Conservation (phyloP, 305 asterid species). For the Fraxinus dipetala region DNA sequence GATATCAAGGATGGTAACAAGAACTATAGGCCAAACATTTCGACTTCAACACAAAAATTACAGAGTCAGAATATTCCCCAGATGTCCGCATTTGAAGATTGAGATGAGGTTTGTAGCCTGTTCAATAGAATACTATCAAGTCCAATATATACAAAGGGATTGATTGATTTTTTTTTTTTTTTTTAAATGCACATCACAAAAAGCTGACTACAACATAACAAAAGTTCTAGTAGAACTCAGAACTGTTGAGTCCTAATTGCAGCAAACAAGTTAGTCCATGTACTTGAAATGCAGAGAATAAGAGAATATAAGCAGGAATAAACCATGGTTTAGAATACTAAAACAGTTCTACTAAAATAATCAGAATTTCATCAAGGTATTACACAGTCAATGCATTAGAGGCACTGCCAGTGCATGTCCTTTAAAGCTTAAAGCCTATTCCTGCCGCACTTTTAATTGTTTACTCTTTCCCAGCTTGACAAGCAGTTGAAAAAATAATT, state of each 20-base stretch:
- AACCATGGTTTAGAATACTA: not conserved
- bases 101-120: constrained; percentile 16
- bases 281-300: not conserved
- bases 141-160: not conserved
- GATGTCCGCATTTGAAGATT: constrained; percentile 11
- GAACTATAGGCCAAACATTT: not conserved
- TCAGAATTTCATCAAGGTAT: not conserved
- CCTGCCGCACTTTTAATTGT: not conserved
- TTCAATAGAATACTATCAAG: constrained; percentile 1
- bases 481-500: not conserved
- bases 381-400: not conserved
- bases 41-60: not conserved
- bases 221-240: not conserved
- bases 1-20: not conserved
- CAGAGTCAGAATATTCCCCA: not conserved
- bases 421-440: not conserved
- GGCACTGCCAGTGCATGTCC: not conserved
- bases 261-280: not conserved
- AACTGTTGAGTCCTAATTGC: not conserved
- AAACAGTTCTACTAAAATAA: not conserved
- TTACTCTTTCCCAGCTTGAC: not conserved
- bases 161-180: constrained; percentile 1
- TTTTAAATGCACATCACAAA: not conserved
- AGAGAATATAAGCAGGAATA: not conserved
- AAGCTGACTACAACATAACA: not conserved